A percentile compares a stretch with the other conserved stretches of the same genome.
phyloP scores from a whole-genome alignment of 441 rosid species.

The Melastoma candidum region DNA sequence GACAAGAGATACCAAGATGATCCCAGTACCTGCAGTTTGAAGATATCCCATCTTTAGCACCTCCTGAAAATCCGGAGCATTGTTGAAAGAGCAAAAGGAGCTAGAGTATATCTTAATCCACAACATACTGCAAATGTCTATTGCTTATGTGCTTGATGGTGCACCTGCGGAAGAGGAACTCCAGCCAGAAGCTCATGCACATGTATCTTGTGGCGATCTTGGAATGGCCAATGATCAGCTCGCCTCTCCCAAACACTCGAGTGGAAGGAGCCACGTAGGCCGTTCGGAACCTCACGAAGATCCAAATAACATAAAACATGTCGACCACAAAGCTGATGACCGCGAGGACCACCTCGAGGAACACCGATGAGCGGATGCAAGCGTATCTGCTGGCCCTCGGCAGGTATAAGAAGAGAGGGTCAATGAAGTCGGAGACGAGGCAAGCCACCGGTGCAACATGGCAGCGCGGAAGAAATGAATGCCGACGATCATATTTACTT shows the following conservation, averaged over 20 bases:
- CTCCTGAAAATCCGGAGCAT: background rate
- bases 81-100: constrained; percentile 1
- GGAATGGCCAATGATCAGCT: constrained; percentile 37
- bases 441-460: constrained; percentile 29
- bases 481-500: too few relatives aligned
- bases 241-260: constrained; percentile 63
- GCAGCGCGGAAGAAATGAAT: too few relatives aligned
- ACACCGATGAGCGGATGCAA: constrained; percentile 28
- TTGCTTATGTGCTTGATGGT: background rate
- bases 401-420: constrained; percentile 46
- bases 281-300: constrained; percentile 36
- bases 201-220: constrained; percentile 46
- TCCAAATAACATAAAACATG: constrained; percentile 34
- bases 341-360: constrained; percentile 29
- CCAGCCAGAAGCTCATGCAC: constrained; percentile 34
- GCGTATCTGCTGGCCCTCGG: constrained; percentile 21
- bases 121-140: too few relatives aligned
- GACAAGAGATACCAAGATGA: constrained; percentile 51
- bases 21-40: constrained; percentile 35
- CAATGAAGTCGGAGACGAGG: constrained; percentile 39
- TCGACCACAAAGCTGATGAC: constrained; percentile 32
- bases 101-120: background rate
- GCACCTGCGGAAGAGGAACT: constrained; percentile 56
- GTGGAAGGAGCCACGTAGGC: constrained; percentile 59
- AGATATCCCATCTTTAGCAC: background rate